Evolutionary conservation across 2,329 filamentous ascomycete species (phyloP).

Genomic region (Arthrobotrys sinensis): DNA sequence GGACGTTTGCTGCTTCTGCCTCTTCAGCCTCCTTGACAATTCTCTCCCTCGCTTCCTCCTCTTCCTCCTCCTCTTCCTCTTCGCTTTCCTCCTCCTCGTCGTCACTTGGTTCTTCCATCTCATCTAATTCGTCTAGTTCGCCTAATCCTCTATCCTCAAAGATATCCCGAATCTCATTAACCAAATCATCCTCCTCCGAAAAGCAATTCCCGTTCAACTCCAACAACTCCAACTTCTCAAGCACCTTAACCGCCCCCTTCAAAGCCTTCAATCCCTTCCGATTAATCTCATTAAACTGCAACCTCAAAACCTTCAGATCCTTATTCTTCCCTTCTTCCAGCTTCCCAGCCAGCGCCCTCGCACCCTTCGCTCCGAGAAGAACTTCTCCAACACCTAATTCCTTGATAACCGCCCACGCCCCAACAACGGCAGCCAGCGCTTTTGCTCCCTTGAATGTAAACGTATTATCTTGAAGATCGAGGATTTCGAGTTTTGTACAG

Average conservation of each 20-base stretch:
- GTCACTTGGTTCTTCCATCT: slow-evolving; percentile 82
- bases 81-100: slow-evolving; percentile 80
- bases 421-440: slow-evolving; percentile 82
- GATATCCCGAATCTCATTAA: slow-evolving; percentile 84
- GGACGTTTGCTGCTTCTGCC: slow-evolving; percentile 81
- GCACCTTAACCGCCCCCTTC: slow-evolving; percentile 76
- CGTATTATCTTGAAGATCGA: slow-evolving; percentile 98
- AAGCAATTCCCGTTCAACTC: slow-evolving; percentile 98
- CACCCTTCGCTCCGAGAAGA: slow-evolving; percentile 83
- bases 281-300: slow-evolving; percentile 97
- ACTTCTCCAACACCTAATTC: slow-evolving; percentile 94
- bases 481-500: slow-evolving; percentile 77
- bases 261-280: slow-evolving; percentile 80
- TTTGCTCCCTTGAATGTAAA: slow-evolving; percentile 86
- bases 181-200: slow-evolving; percentile 83
- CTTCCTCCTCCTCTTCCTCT: slow-evolving; percentile 78
- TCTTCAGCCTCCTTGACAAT: slow-evolving; percentile 81
- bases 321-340: slow-evolving; percentile 82
- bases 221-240: slow-evolving; percentile 85
- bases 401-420: slow-evolving; percentile 80
- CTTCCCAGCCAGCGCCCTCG: slow-evolving; percentile 79
- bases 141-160: slow-evolving; percentile 76
- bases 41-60: slow-evolving; percentile 79
- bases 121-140: slow-evolving; percentile 87
- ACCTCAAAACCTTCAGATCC: slow-evolving; percentile 83